phyloP scores from a whole-genome alignment of 805 yeast species.

The Wickerhamomyces xylosicus region DNA sequence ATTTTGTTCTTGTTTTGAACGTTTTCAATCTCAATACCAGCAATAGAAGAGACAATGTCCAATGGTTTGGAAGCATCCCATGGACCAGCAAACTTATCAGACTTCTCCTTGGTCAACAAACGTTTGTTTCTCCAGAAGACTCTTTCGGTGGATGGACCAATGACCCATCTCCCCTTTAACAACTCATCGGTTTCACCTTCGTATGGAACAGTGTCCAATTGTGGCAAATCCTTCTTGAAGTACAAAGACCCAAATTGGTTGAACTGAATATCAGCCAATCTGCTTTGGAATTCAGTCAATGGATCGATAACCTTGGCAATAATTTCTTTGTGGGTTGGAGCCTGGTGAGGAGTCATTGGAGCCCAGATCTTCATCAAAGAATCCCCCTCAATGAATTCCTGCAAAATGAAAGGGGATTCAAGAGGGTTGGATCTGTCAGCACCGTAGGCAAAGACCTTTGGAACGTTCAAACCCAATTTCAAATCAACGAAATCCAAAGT shows the following conservation, averaged over 20 bases:
- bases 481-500: constrained; percentile 72
- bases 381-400: constrained; percentile 74
- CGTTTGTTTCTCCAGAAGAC: constrained; percentile 63
- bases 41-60: constrained; percentile 55
- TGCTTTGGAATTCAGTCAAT: constrained; percentile 54
- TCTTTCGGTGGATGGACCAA: constrained; percentile 85
- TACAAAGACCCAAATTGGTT: constrained; percentile 74
- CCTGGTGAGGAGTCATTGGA: constrained; percentile 59
- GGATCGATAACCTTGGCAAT: constrained; percentile 60
- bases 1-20: constrained; percentile 43
- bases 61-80: constrained; percentile 52
- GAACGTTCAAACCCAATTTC: constrained; percentile 61
- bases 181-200: constrained; percentile 46
- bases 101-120: constrained; percentile 37
- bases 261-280: constrained; percentile 47
- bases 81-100: constrained; percentile 60
- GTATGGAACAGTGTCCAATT: constrained; percentile 28
- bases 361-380: constrained; percentile 86
- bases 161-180: constrained; percentile 65
- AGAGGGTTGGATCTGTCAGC: constrained; percentile 50
- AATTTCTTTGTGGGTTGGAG: constrained; percentile 38
- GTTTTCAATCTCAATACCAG: constrained; percentile 54
- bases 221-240: constrained; percentile 49
- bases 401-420: constrained; percentile 65
- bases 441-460: constrained; percentile 63